Evolutionary conservation across 129 eudicot genomes (phyloP).

Genomic region (Helianthus annuus): DNA sequence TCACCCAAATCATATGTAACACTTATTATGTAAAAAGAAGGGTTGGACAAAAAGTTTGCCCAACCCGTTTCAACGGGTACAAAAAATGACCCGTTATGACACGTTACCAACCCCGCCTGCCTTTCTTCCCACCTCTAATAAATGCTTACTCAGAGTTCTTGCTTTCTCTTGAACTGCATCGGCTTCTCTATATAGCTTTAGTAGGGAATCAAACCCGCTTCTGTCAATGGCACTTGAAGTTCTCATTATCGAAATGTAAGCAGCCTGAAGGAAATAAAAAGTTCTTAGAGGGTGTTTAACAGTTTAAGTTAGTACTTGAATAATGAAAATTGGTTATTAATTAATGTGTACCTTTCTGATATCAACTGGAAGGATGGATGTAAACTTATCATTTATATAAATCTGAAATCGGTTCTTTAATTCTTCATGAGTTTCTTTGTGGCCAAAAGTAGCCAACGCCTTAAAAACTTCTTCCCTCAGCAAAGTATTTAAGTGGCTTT

Average conservation of each 20-base stretch:
- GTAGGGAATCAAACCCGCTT: conserved; percentile 40
- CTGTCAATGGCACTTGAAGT: conserved; percentile 37
- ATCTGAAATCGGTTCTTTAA: conserved; percentile 43
- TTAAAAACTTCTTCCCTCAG: conserved; percentile 47
- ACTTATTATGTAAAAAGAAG: no score
- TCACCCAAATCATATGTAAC: no score
- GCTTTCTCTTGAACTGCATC: conserved; percentile 46
- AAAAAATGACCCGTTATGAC: not conserved
- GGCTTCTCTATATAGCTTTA: conserved; percentile 45
- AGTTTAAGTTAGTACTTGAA: not conserved
- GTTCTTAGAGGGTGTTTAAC: not conserved
- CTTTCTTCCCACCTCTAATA: conserved; percentile 15
- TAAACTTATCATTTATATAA: conserved; percentile 35
- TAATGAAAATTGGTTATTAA: not conserved
- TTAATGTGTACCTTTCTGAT: conserved; percentile 43
- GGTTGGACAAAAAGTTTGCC: no score
- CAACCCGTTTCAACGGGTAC: no score
- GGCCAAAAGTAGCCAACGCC: conserved; percentile 52
- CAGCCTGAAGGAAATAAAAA: conserved; percentile 35
- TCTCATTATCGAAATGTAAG: conserved; percentile 44
- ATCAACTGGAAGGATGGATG: conserved; percentile 42
- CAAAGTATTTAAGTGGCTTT: conserved; percentile 45
- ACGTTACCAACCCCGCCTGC: not conserved
- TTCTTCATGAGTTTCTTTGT: conserved; percentile 46
- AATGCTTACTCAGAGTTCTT: conserved; percentile 46